These are phyloP conservation scores for Collybiopsis luxurians DNA, from an alignment of 768 basidiomycete species.

Conservation along the genomic window DNA sequence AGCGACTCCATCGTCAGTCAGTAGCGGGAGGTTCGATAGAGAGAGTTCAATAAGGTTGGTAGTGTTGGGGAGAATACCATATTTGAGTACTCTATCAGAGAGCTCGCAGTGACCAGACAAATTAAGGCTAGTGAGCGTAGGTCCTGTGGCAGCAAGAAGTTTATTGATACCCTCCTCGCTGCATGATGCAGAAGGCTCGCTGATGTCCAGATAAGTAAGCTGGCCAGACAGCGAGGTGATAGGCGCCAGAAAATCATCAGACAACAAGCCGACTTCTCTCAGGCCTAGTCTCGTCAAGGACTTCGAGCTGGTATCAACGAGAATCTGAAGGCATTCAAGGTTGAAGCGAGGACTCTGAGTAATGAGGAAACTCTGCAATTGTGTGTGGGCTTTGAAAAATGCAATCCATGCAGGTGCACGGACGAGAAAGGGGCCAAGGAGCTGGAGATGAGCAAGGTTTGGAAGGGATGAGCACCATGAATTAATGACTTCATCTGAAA, in stretches of 20 bases:
- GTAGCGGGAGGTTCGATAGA: slow-evolving; percentile 52
- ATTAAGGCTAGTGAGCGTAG: slow-evolving; percentile 55
- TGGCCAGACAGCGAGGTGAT: slow-evolving; percentile 43
- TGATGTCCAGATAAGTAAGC: slow-evolving; percentile 67
- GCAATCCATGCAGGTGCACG: slow-evolving; percentile 66
- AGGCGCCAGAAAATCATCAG: slow-evolving; percentile 58
- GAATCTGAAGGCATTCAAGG: slow-evolving; percentile 54
- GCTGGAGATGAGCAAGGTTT: slow-evolving; percentile 65
- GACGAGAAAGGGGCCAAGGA: slow-evolving; percentile 88
- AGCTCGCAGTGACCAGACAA: slow-evolving; percentile 69
- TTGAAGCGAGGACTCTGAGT: slow-evolving; percentile 88
- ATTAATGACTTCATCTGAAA: slow-evolving; percentile 59
- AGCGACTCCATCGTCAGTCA: slow-evolving; percentile 72
- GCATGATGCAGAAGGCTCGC: slow-evolving; percentile 54
- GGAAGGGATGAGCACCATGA: slow-evolving; percentile 64
- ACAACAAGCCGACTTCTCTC: slow-evolving; percentile 71
- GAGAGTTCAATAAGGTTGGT: slow-evolving; percentile 47
- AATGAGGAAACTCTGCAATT: slow-evolving; percentile 72
- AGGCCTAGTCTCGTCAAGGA: slow-evolving; percentile 71
- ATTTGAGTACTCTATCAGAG: slow-evolving; percentile 54
- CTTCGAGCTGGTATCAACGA: slow-evolving; percentile 49
- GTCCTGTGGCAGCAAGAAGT: slow-evolving; percentile 55
- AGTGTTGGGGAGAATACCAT: slow-evolving; percentile 55
- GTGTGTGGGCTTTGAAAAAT: slow-evolving; percentile 66
- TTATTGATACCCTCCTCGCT: slow-evolving; percentile 53